Percentiles rank a stretch among this genome's conserved stretches.
Conservation (phyloP, 805 yeast genomes). For the Candida easanensis region DNA sequence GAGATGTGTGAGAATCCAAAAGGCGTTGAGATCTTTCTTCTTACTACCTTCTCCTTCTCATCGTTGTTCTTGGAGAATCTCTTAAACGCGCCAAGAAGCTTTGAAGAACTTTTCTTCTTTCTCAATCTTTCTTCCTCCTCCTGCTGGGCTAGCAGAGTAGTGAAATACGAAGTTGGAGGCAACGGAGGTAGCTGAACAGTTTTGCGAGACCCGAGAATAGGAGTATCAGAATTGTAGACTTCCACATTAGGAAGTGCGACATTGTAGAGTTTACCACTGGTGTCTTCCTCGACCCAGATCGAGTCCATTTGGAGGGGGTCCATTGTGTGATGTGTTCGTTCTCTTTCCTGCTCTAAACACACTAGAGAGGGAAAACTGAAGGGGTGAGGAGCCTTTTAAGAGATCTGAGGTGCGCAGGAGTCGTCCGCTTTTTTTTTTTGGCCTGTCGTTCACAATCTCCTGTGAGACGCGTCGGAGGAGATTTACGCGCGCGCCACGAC, state of each 20-base stretch:
- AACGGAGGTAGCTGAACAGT: constrained; percentile 37
- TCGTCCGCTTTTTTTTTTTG: background rate
- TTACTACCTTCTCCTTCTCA: constrained; percentile 6
- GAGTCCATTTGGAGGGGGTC: constrained; percentile 32
- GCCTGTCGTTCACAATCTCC: background rate
- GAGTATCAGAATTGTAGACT: constrained; percentile 34
- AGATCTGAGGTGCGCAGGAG: background rate
- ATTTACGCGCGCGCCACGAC: background rate
- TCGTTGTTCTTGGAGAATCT: constrained; percentile 21
- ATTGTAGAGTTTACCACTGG: constrained; percentile 28
- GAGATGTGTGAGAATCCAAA: constrained; percentile 39
- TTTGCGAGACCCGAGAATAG: constrained; percentile 30
- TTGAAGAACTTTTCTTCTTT: constrained; percentile 18
- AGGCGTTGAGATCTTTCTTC: constrained; percentile 35
- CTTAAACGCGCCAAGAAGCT: constrained; percentile 31
- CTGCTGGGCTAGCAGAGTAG: constrained; percentile 6
- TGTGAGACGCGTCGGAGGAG: background rate
- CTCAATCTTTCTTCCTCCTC: constrained; percentile 10
- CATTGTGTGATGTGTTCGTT: constrained; percentile 3
- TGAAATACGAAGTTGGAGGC: constrained; percentile 28
- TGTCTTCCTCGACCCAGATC: constrained; percentile 42
- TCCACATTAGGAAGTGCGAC: constrained; percentile 30
- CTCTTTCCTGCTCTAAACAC: too few relatives aligned
- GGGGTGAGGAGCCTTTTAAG: background rate
- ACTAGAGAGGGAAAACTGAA: too few relatives aligned